Evolutionary conservation across 176 grass and related monocot genomes (phyloP), one percentile per base, ranked within the genome.

Genomic region (Chloris gayana): DNA sequence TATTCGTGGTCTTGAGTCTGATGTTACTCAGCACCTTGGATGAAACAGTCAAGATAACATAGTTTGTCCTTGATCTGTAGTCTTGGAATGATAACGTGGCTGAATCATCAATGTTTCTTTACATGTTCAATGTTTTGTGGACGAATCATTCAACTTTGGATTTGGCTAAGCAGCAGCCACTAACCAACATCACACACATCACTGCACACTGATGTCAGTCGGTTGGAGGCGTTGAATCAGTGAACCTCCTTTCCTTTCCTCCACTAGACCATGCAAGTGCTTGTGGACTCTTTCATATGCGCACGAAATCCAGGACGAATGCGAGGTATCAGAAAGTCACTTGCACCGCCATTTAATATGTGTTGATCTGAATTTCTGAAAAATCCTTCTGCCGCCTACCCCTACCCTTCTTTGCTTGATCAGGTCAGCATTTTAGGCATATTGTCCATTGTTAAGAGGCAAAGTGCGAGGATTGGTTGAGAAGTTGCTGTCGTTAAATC

Each of bases 31-130:
- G n/a, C 26, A 64, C 1, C 33, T 74, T 69, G 3, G n/a, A 57
- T 6, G 73, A 83, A 78, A 73, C 39, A 65, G 75, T 80, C 81
- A 84, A 70, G 64, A 26, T 80, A 80, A 29, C 17, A 29, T 53
- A n/a, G 1, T 41, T 80, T 62, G 24, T 79, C 4, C 24, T 7
- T 22, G 58, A 42, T 68, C 34, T 62, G 19, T 41, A 35, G 41
- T 77, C 21, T 33, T 35, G 27, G 18, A 44, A 56, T 65, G 57
- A 38, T 64, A 78, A 65, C 50, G 62, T 79, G 38, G 67, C 17
- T 19, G 21, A 47, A 77, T 64, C 59, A 46, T 19, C 9, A 26
- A 64, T 31, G 58, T 54, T 6, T 73, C 8, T 53, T 69, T 30
- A 56, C 25, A 39, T 57, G 64, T 38, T 22, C 9, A 69, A 80